phyloP scores from a whole-genome alignment of 208 protist genomes.

The Trichomonas gallinae region DNA sequence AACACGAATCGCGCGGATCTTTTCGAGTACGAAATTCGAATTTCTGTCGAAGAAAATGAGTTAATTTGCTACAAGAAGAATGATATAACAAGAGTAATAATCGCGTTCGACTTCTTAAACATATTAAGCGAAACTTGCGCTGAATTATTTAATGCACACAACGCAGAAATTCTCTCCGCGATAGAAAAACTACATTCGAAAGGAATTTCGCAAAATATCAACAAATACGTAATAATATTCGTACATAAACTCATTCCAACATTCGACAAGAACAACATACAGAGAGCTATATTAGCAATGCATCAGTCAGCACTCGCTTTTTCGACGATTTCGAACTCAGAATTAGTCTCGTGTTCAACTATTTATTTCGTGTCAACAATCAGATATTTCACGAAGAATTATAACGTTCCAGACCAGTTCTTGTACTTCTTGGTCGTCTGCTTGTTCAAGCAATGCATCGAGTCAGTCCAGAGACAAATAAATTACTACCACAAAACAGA shows the following conservation, averaged over 20 bases:
- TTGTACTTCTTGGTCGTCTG: not conserved
- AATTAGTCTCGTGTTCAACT: not conserved
- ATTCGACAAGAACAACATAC: not conserved
- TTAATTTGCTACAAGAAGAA: not conserved
- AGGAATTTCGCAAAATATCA: not conserved
- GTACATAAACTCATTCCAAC: not conserved
- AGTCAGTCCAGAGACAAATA: not conserved
- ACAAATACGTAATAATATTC: not conserved
- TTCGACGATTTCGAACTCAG: not conserved
- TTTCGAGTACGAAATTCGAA: not conserved
- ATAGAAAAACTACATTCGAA: not conserved
- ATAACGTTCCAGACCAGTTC: not conserved
- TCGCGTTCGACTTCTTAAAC: not conserved
- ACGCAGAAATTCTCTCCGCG: not conserved
- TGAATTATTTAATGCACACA: not conserved
- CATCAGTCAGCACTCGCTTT: not conserved
- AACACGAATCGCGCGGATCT: not conserved
- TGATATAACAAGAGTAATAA: not conserved
- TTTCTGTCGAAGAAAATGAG: not conserved
- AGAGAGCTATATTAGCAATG: not conserved
- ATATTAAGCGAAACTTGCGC: not conserved
- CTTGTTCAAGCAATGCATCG: not conserved
- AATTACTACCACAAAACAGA: not conserved
- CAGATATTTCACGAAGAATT: not conserved
- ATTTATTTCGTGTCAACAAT: not conserved